phyloP scores from a whole-genome alignment of 2,329 filamentous ascomycete genomes.

The Penicillium verrucosum region DNA sequence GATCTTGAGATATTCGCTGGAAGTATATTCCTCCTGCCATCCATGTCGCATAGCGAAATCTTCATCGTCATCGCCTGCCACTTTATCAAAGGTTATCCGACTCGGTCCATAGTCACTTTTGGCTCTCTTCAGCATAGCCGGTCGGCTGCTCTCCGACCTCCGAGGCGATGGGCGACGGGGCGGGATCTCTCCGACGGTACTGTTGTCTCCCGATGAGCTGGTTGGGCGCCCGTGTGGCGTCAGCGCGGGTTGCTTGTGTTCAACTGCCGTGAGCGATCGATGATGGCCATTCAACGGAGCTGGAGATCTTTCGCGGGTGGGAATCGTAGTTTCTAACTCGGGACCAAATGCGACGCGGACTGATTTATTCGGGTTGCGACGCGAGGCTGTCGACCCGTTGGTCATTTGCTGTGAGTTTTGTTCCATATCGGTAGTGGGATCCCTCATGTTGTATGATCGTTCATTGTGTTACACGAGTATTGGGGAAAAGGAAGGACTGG shows the following conservation, averaged over 20 bases:
- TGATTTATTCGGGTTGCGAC: constrained; percentile 32
- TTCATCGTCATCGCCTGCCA: constrained; percentile 46
- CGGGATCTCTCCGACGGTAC: constrained; percentile 21
- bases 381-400: constrained; percentile 32
- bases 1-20: constrained; percentile 80
- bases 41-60: constrained; percentile 70
- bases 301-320: constrained; percentile 34
- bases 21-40: constrained; percentile 89
- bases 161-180: constrained; percentile 30
- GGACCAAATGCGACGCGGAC: constrained; percentile 42
- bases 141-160: constrained; percentile 32
- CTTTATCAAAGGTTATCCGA: constrained; percentile 29
- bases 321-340: constrained; percentile 38
- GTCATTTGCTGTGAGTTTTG: constrained; percentile 26
- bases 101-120: constrained; percentile 54
- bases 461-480: constrained; percentile 31
- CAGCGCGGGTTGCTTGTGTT: constrained; percentile 26
- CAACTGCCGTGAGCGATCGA: constrained; percentile 35
- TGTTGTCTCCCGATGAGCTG: constrained; percentile 34
- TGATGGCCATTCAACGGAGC: constrained; percentile 32
- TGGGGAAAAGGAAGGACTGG: constrained; percentile 9
- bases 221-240: constrained; percentile 26
- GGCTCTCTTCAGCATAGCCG: constrained; percentile 47
- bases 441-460: constrained; percentile 34
- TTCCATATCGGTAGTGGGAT: constrained; percentile 37